These are phyloP conservation scores for Aspergillus homomorphus DNA, from an alignment of 495 filamentous ascomycete genomes.

Conservation along the genomic window DNA sequence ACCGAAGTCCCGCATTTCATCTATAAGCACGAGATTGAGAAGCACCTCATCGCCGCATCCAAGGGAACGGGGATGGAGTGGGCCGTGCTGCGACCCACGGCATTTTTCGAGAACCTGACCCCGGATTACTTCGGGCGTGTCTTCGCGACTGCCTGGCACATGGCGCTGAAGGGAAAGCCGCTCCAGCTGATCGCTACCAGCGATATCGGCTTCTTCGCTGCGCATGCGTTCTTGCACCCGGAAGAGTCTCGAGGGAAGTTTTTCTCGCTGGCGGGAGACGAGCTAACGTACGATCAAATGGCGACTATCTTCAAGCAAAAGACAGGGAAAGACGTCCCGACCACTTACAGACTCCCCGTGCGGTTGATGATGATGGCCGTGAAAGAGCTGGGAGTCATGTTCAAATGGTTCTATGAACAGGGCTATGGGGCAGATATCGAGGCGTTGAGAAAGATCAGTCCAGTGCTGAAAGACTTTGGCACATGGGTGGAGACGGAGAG, in stretches of 20 bases:
- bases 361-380: slow-evolving; percentile 42
- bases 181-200: slow-evolving; percentile 56
- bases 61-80: slow-evolving; percentile 49
- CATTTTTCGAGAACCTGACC: slow-evolving; percentile 65
- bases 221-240: slow-evolving; percentile 55
- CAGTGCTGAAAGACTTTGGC: slow-evolving; percentile 55
- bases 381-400: slow-evolving; percentile 58
- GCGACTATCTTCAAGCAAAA: slow-evolving; percentile 48
- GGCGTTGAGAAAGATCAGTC: slow-evolving; percentile 48
- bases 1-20: slow-evolving; percentile 62
- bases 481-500: slow-evolving; percentile 61
- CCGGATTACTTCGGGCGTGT: slow-evolving; percentile 58
- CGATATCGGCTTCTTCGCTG: slow-evolving; percentile 65
- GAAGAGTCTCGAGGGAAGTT: slow-evolving; percentile 42
- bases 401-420: slow-evolving; percentile 58
- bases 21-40: slow-evolving; percentile 62
- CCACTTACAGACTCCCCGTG: slow-evolving; percentile 44
- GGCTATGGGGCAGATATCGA: slow-evolving; percentile 60
- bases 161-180: slow-evolving; percentile 45
- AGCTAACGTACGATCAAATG: slow-evolving; percentile 51
- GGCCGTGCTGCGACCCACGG: slow-evolving; percentile 60
- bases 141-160: slow-evolving; percentile 52
- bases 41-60: slow-evolving; percentile 50
- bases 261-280: slow-evolving; percentile 58
- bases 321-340: slow-evolving; percentile 47